Base-by-base conservation (phyloP, 1,284 basidiomycete genomes). In the Ustilago tritici region DNA sequence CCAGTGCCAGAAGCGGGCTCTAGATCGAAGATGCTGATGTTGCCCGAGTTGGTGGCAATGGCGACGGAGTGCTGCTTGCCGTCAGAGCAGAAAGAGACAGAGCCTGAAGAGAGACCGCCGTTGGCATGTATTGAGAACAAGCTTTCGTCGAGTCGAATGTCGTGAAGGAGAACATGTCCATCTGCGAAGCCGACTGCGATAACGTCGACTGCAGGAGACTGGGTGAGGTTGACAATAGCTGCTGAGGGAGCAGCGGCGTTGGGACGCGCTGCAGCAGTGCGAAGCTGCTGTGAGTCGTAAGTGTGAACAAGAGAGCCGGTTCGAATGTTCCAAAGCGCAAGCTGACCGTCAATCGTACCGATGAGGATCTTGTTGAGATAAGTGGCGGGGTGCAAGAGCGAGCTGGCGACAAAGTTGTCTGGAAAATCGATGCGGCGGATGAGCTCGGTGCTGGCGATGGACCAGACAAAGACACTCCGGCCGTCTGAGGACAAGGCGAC, bases 281-380 rank as follows among this genome's bases (percentile, higher is more conserved):
- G 61, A 2, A 86, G 66, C 5, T 77, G 52, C 0, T 68, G 55
- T 6, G 82, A 34, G 4, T 72, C 73, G 88, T 88, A 87, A 65
- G 87, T 81, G 86, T 90, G 83, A 85, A 89, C 82, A 70, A 88
- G 84, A 7, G 88, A 85, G 41, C 88, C 89, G 73, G 63, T 83
- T 32, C 89, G 91, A 70, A 95, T 92, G 86, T 99, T 99, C 94
- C 95, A 99, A n/a, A 99, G 87, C 76, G 96, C 93, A 80, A 99
- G 87, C 60, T 89, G 88, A 11, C 97, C 97, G 84, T 95, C 89
- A 65, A 88, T 90, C 76, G 93, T 93, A 1, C 92, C 92, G 10
- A 99, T 90, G 1, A 99, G 88, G 1, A 99, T 89, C 88, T 99
- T 99, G 89, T 99, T 98, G 61, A 99, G 87, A 87, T 99, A 99